phyloP scores from a whole-genome alignment of 2,329 filamentous ascomycete species.

The Colletotrichum aenigma region DNA sequence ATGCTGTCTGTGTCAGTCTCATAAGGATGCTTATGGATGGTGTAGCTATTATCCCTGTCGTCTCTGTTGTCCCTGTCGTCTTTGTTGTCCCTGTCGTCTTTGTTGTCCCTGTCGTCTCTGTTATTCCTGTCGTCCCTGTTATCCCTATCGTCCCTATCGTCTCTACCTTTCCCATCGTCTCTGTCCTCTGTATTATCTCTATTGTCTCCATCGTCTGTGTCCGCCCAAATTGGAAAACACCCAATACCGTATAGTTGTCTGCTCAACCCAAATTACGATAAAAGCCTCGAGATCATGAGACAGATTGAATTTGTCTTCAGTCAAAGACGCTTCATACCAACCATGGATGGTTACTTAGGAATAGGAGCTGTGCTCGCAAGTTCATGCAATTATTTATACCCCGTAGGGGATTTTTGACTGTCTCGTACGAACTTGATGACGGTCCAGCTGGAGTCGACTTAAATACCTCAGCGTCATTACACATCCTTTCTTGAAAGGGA shows the following conservation, averaged over 20 bases:
- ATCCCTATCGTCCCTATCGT: too few relatives aligned
- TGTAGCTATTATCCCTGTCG: neutral
- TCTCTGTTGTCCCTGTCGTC: too few relatives aligned
- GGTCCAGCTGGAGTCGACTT: neutral
- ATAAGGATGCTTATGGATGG: fast-evolving
- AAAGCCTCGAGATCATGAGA: fast-evolving
- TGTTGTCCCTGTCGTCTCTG: too few relatives aligned
- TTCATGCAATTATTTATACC: fast-evolving
- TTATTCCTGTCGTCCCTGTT: too few relatives aligned
- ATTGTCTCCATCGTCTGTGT: neutral
- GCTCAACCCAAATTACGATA: neutral
- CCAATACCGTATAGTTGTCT: neutral
- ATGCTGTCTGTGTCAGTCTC: fast-evolving
- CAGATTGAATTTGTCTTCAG: fast-evolving
- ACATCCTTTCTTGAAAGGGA: fast-evolving
- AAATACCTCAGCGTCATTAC: fast-evolving
- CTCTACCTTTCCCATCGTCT: too few relatives aligned
- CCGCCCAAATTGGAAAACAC: fast-evolving
- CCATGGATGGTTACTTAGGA: neutral
- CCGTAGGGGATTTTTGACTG: fast-evolving
- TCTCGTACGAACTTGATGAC: neutral
- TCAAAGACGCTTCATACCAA: neutral
- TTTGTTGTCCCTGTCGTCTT: too few relatives aligned
- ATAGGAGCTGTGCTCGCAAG: fast-evolving
- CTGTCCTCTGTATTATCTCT: fast-evolving